Evolutionary conservation across 257 asterid species (phyloP).

Genomic region (Fraxinus anomala): DNA sequence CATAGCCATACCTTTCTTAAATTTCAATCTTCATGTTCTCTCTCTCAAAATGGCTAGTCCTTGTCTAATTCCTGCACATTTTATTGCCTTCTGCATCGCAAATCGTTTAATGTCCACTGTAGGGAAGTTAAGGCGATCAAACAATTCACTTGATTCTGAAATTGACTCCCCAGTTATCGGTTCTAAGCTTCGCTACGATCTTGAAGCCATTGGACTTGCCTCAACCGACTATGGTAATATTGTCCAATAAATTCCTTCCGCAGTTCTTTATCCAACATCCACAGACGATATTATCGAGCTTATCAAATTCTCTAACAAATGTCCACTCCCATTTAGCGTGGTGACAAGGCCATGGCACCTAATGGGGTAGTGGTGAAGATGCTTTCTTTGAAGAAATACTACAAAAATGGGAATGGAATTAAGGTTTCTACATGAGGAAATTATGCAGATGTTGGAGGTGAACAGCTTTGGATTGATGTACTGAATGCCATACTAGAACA

Average conservation of each 20-base stretch:
- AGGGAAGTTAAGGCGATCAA: conserved; percentile 32
- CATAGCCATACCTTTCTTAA: background rate
- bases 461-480: conserved; percentile 70
- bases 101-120: conserved; percentile 30
- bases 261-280: conserved; percentile 60
- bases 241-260: conserved; percentile 47
- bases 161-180: conserved; percentile 26
- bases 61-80: conserved; percentile 6
- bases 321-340: conserved; percentile 45
- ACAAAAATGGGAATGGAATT: conserved; percentile 19
- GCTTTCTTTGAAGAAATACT: conserved; percentile 30
- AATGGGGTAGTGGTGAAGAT: conserved; percentile 74
- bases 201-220: conserved; percentile 28
- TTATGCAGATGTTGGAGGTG: conserved; percentile 75
- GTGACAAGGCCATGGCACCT: conserved; percentile 66
- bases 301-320: conserved; percentile 41
- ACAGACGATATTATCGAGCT: conserved; percentile 46
- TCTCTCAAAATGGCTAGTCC: conserved; percentile 32
- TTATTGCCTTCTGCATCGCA: conserved; percentile 19
- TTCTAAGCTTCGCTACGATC: conserved; percentile 39
- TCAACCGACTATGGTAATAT: conserved; percentile 69
- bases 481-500: conserved; percentile 37
- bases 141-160: conserved; percentile 25
- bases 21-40: background rate
- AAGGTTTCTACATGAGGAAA: conserved; percentile 51